Conservation (phyloP, 345 rosid genomes). For the Rhodamnia argentea region DNA sequence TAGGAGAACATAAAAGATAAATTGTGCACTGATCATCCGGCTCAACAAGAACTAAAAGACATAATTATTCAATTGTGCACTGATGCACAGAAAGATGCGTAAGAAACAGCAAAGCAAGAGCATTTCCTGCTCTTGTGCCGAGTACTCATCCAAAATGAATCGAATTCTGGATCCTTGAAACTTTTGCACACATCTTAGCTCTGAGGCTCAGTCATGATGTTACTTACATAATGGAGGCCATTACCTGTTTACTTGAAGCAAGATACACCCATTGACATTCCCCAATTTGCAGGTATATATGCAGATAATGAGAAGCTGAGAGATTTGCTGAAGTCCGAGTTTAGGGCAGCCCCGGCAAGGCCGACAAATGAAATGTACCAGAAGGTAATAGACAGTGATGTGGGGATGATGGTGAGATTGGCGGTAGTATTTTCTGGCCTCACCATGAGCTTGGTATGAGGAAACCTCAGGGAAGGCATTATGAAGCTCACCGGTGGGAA, state of each 20-base stretch:
- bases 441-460: constrained; percentile 35
- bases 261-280: neutral
- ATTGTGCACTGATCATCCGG: neutral
- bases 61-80: neutral
- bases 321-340: constrained; percentile 21
- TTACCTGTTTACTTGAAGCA: neutral
- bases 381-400: constrained; percentile 31
- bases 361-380: constrained; percentile 31
- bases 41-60: neutral
- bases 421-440: constrained; percentile 30
- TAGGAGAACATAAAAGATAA: neutral
- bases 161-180: neutral
- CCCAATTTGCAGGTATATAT: constrained; percentile 24
- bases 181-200: neutral
- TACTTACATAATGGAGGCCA: neutral
- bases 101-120: neutral
- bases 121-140: neutral
- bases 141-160: neutral
- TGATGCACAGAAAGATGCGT: neutral
- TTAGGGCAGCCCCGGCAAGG: constrained; percentile 22
- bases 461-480: constrained; percentile 22
- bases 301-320: constrained; percentile 28
- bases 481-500: constrained; percentile 32
- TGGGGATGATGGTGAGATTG: constrained; percentile 21
- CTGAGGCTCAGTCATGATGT: neutral